phyloP scores from a whole-genome alignment of 31 red algal genomes.

The Odonthalia washingtoniensis region DNA sequence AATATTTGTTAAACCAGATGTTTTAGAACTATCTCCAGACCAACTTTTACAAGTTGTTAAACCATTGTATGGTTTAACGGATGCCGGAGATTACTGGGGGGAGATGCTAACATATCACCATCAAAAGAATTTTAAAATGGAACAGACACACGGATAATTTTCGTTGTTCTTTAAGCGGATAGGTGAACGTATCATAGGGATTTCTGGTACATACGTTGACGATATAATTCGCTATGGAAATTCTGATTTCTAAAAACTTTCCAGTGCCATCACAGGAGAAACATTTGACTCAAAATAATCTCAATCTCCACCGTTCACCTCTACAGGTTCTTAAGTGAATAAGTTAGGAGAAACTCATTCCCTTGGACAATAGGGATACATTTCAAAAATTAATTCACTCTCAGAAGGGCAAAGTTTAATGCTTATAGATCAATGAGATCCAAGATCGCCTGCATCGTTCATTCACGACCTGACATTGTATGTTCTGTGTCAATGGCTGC shows the following conservation, averaged over 20 bases:
- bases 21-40: neutral
- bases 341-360: neutral
- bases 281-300: neutral
- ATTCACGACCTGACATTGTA: conserved; percentile 38
- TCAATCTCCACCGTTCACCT: neutral
- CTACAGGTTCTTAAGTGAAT: neutral
- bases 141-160: conserved; percentile 27
- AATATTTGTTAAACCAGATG: conserved; percentile 28
- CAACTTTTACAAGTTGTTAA: conserved; percentile 43
- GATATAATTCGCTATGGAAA: neutral
- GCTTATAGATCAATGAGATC: conserved; percentile 23
- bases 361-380: neutral
- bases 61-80: conserved; percentile 36
- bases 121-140: conserved; percentile 32
- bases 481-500: conserved; percentile 14
- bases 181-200: neutral
- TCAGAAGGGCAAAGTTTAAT: neutral
- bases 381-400: neutral
- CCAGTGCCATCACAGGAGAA: neutral
- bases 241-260: neutral
- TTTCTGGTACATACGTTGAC: neutral
- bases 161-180: conserved; percentile 39
- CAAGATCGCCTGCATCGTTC: conserved; percentile 19
- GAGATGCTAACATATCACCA: conserved; percentile 7
- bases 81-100: conserved; percentile 60